A percentile compares a stretch with the other conserved stretches of the same genome.
Evolutionary conservation across 2,329 filamentous ascomycete genomes (phyloP).

Genomic region (Aspergillus candidus): DNA sequence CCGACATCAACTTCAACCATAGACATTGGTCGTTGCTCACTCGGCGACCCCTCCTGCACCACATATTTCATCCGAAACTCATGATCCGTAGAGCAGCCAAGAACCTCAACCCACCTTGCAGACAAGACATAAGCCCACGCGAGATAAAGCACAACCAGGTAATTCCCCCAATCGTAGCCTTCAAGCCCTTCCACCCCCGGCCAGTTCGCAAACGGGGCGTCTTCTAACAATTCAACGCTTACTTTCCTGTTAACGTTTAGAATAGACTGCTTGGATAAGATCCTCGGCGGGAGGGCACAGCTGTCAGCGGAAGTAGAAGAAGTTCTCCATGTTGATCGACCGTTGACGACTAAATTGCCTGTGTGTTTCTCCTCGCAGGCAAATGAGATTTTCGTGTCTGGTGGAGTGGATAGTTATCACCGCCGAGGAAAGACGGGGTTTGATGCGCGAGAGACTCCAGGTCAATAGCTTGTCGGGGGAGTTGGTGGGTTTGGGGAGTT

Average conservation of each 20-base stretch:
- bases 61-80: constrained; percentile 9
- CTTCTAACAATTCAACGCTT: constrained; percentile 13
- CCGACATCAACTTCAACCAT: constrained; percentile 10
- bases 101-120: constrained; percentile 19
- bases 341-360: constrained; percentile 12
- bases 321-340: constrained; percentile 16
- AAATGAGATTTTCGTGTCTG: constrained; percentile 9
- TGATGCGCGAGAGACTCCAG: constrained; percentile 11
- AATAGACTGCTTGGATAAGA: constrained; percentile 13
- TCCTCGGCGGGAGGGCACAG: constrained; percentile 11
- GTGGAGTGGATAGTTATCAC: no score
- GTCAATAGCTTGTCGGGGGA: constrained; percentile 11
- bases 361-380: constrained; percentile 12
- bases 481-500: constrained; percentile 1
- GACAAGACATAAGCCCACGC: constrained; percentile 23
- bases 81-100: constrained; percentile 13
- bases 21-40: neutral
- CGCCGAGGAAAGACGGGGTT: constrained; percentile 15
- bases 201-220: constrained; percentile 13
- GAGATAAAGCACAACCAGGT: constrained; percentile 16
- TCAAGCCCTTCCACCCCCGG: constrained; percentile 14
- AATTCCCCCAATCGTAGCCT: constrained; percentile 17
- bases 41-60: neutral
- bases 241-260: constrained; percentile 5
- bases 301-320: constrained; percentile 7